Base-by-base conservation (phyloP, 2,329 filamentous ascomycete genomes). In the Colletotrichum tropicicola region DNA sequence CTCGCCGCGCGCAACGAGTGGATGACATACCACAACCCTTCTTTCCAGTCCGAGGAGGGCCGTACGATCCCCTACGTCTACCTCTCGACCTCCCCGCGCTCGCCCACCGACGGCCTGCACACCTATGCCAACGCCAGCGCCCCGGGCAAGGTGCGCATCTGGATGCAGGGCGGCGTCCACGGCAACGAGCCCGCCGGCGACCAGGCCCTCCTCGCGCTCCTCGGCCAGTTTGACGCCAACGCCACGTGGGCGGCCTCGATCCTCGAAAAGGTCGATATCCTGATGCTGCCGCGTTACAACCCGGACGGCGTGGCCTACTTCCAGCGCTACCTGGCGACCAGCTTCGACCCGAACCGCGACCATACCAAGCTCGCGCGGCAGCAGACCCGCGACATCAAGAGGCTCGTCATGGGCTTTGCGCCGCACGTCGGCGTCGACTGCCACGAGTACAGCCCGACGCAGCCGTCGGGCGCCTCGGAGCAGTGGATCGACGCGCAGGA, bases 271-370 rank as follows among this genome's bases (percentile, higher is more conserved):
- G 60, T 73, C 1, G 75, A 77, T 6, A 70, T 77, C 1, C 49
- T 76, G 10, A 45, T 77, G 12, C 41, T 76, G 6, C 75, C 73
- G 0, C 69, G 75, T 0, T 77, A 77, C 23, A 77, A 77, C 28
- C 73, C 74, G 0, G 75, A 77, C n/a, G 75, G 75, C 2, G 72
- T 75, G 3, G 72, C 68, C 21, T 77, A 77, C 59, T 77, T 76
- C 61, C 75, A 77, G 66, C 71, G 75, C 2, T 65, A 58, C 0
- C 55, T 77, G 1, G 70, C 75, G 0, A 71, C 71, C 0, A 73
- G 71, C 44, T 73, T 70, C 8, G 75, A 77, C 28, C 75, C 75
- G 1, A 77, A 77, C 56, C 71, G 75, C 2, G 75, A 77, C 23
- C 74, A 76, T n/a, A 70, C 70, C 2, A 77, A 75, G 28, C 70